A percentile compares a stretch with the other conserved stretches of the same genome.
phyloP scores from a whole-genome alignment of 169 alveolate species.

The Eimeria nieschulzi region DNA sequence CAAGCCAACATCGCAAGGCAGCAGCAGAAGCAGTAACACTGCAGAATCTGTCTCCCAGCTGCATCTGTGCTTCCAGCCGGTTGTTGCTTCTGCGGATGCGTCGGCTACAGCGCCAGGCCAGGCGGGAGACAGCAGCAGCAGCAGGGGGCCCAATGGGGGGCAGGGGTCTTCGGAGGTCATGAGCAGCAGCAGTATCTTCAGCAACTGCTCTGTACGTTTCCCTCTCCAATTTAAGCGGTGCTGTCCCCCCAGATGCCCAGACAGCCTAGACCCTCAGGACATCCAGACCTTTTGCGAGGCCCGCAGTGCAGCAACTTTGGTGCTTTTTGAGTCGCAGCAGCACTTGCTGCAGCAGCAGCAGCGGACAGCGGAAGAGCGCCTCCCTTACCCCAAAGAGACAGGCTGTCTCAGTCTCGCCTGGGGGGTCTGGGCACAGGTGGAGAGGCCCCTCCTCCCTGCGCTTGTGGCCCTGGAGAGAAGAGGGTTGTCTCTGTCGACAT shows the following conservation, averaged over 20 bases:
- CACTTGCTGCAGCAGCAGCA: conserved; percentile 4
- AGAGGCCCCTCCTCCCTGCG: neutral
- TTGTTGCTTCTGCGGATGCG: neutral
- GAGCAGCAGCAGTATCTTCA: conserved; percentile 14
- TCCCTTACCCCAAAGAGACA: neutral
- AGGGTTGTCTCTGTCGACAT: neutral
- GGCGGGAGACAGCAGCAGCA: conserved; percentile 16
- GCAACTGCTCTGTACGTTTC: neutral
- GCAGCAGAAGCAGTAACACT: conserved; percentile 3
- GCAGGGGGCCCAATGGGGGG: neutral
- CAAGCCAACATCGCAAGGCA: neutral
- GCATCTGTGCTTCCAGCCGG: conserved; percentile 29
- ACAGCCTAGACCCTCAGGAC: neutral
- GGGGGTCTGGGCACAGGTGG: conserved; percentile 22
- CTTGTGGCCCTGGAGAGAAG: neutral
- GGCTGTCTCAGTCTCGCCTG: conserved; percentile 14
- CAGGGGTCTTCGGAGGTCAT: neutral
- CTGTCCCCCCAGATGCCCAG: neutral
- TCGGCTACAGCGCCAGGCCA: neutral
- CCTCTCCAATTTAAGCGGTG: neutral
- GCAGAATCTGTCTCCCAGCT: neutral
- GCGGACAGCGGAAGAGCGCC: conserved; percentile 5
- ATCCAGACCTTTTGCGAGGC: neutral
- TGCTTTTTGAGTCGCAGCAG: neutral
- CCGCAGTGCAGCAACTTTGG: neutral